These are phyloP conservation scores for Simplicillium aogashimaense DNA, from an alignment of 2,329 filamentous ascomycete species.

Conservation along the genomic window DNA sequence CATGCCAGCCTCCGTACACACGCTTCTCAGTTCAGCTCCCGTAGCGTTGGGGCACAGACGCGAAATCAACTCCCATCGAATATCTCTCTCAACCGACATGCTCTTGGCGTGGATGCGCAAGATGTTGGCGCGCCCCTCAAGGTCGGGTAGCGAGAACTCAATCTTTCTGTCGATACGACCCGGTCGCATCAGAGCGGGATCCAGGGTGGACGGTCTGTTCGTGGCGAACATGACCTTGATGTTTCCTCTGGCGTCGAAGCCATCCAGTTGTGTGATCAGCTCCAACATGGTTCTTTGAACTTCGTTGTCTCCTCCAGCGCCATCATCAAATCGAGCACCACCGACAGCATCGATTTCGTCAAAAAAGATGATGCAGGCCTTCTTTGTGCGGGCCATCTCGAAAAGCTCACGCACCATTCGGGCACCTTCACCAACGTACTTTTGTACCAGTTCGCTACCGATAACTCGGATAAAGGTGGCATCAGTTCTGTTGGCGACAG, in stretches of 20 bases:
- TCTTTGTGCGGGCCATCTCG: slow-evolving; percentile 99
- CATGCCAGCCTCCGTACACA: slow-evolving; percentile 98
- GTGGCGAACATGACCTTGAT: slow-evolving; percentile 99
- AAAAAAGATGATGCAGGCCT: slow-evolving; percentile 96
- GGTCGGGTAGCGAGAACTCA: slow-evolving; percentile 93
- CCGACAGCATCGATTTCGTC: slow-evolving; percentile 97
- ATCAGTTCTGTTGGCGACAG: slow-evolving; percentile 94
- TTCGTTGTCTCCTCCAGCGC: slow-evolving; percentile 93
- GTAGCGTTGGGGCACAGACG: slow-evolving; percentile 95
- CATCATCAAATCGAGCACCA: slow-evolving; percentile 92
- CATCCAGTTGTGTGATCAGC: slow-evolving; percentile 91
- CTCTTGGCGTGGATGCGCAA: slow-evolving; percentile 98
- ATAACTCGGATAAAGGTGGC: slow-evolving; percentile 98
- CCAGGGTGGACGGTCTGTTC: slow-evolving; percentile 88
- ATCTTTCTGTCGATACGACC: slow-evolving; percentile 98
- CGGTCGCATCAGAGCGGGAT: slow-evolving; percentile 94
- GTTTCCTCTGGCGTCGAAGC: slow-evolving; percentile 92
- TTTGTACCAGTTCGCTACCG: slow-evolving; percentile 94
- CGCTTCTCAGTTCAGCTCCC: slow-evolving; percentile 88
- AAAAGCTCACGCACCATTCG: slow-evolving; percentile 98
- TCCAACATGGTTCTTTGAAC: slow-evolving; percentile 98
- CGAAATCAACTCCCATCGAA: slow-evolving; percentile 97
- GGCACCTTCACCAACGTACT: slow-evolving; percentile 96
- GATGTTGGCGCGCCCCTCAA: slow-evolving; percentile 95
- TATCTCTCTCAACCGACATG: slow-evolving; percentile 98